Conservation (phyloP, 106 monocot genomes). For the Xerophyta viscosa region DNA sequence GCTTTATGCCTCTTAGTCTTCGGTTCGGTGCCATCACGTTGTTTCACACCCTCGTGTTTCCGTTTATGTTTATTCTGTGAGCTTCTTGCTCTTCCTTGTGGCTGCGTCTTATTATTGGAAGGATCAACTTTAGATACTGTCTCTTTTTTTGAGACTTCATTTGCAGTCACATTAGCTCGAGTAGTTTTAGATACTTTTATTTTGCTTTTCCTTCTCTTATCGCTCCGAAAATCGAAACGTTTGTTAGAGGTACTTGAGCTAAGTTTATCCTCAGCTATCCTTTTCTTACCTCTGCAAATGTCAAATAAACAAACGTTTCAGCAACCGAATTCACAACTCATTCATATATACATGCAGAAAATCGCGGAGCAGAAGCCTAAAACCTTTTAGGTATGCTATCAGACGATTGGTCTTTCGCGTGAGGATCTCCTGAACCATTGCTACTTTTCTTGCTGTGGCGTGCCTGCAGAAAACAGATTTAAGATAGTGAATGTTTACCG, state of each 20-base stretch:
- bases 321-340: neutral
- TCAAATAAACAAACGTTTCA: neutral
- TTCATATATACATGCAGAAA: neutral
- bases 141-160: conserved; percentile 2
- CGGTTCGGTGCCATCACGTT: neutral
- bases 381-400: conserved; percentile 15
- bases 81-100: neutral
- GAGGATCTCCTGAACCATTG: conserved; percentile 2
- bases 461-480: conserved; percentile 16
- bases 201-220: conserved; percentile 12
- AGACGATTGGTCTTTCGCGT: conserved; percentile 1
- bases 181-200: neutral
- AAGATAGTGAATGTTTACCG: neutral
- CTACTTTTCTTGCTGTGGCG: conserved; percentile 22
- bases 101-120: conserved; percentile 1
- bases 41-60: conserved; percentile 2
- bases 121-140: neutral
- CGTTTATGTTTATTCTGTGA: conserved; percentile 13
- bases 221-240: neutral
- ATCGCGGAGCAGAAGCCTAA: neutral
- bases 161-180: neutral
- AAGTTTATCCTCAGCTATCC: conserved; percentile 1
- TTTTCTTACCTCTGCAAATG: conserved; percentile 26
- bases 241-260: neutral
- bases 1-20: neutral